phyloP scores from a whole-genome alignment of 495 filamentous ascomycete genomes.

The Trichocladium uniseriatum region DNA sequence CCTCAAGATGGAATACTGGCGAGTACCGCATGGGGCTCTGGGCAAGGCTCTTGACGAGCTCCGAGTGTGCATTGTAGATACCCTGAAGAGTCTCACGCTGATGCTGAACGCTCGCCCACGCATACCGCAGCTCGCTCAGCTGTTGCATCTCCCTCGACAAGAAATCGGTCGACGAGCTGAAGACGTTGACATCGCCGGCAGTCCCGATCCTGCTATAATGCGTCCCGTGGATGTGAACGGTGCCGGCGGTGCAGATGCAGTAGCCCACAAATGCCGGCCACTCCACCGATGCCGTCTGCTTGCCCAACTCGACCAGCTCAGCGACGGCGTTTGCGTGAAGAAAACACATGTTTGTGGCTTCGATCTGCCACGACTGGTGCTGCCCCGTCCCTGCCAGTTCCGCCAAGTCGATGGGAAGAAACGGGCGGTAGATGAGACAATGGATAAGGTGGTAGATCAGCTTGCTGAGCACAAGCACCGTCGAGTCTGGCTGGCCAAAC shows the following conservation, averaged over 20 bases:
- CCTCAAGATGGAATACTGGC: slow-evolving; percentile 72
- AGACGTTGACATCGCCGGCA: slow-evolving; percentile 46
- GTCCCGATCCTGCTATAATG: slow-evolving; percentile 60
- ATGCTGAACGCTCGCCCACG: slow-evolving; percentile 70
- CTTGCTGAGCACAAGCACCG: slow-evolving; percentile 69
- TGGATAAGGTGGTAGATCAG: slow-evolving; percentile 77
- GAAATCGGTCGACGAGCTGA: slow-evolving; percentile 54
- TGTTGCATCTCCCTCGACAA: slow-evolving; percentile 70
- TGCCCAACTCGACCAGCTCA: slow-evolving; percentile 70
- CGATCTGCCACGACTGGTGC: slow-evolving; percentile 85
- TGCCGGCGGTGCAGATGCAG: slow-evolving; percentile 73
- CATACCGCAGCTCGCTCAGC: slow-evolving; percentile 58
- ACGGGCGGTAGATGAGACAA: slow-evolving; percentile 75
- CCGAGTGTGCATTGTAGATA: slow-evolving; percentile 61
- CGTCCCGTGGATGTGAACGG: slow-evolving; percentile 75
- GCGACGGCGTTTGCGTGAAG: slow-evolving; percentile 79
- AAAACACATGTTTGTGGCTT: slow-evolving; percentile 78
- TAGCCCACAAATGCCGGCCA: slow-evolving; percentile 79
- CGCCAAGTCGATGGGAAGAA: slow-evolving; percentile 71
- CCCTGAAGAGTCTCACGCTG: slow-evolving; percentile 67
- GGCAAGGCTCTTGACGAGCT: slow-evolving; percentile 61
- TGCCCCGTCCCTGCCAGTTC: slow-evolving; percentile 70
- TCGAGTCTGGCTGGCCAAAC: slow-evolving; percentile 69
- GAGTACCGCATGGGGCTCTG: slow-evolving; percentile 52
- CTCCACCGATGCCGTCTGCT: slow-evolving; percentile 55